A percentile compares a stretch with the other conserved stretches of the same genome.
phyloP scores from a whole-genome alignment of 2,329 filamentous ascomycete species.

The Trichothecium sympodiale region DNA sequence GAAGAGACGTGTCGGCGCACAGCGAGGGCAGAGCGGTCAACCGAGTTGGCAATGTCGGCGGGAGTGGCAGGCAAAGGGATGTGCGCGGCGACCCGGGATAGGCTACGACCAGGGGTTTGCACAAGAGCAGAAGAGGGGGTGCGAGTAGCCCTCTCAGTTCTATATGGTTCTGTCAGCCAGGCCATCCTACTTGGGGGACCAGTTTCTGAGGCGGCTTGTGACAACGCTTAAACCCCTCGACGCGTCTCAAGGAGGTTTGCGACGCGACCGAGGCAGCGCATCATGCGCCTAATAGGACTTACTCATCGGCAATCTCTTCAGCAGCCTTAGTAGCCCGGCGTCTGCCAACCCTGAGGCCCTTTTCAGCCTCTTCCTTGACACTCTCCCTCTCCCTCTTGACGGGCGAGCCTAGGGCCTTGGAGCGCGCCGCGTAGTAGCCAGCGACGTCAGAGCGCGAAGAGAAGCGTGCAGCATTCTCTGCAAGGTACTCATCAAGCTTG shows the following conservation, averaged over 20 bases:
- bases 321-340: slow-evolving; percentile 32
- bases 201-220: slow-evolving; percentile 8
- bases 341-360: slow-evolving; percentile 32
- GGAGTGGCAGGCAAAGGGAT: slow-evolving; percentile 73
- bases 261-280: background rate
- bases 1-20: slow-evolving; percentile 55
- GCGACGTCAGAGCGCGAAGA: slow-evolving; percentile 51
- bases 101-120: slow-evolving; percentile 38
- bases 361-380: slow-evolving; percentile 23
- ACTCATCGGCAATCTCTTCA: slow-evolving; percentile 35
- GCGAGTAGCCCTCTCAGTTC: slow-evolving; percentile 17
- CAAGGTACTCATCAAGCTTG: slow-evolving; percentile 62
- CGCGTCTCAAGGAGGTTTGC: slow-evolving; percentile 1
- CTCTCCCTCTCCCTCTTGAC: slow-evolving; percentile 43
- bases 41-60: slow-evolving; percentile 61
- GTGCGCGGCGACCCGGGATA: slow-evolving; percentile 42
- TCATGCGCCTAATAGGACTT: slow-evolving; percentile 15
- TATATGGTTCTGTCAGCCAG: slow-evolving; percentile 8
- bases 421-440: slow-evolving; percentile 65
- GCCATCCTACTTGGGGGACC: slow-evolving; percentile 10
- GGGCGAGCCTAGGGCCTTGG: slow-evolving; percentile 46
- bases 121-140: slow-evolving; percentile 32
- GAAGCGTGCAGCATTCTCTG: slow-evolving; percentile 55
- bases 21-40: slow-evolving; percentile 59
- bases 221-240: background rate